phyloP scores from a whole-genome alignment of 495 filamentous ascomycete species.

The Chaetomidium leptoderma region DNA sequence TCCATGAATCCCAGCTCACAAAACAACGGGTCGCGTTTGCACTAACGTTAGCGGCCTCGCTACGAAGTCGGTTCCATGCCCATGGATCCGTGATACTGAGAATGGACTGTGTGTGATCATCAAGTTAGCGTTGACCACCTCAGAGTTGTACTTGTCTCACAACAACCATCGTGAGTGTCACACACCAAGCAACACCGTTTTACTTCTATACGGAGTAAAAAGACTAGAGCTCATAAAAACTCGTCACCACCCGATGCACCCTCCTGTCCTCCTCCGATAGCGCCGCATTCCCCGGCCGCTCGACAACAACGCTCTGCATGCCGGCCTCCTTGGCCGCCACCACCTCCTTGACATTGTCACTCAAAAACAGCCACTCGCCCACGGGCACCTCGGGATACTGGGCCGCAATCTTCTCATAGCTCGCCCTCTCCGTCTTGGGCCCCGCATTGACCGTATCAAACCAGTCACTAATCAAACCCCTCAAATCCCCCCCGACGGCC shows the following conservation, averaged over 20 bases:
- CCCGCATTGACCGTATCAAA: conserved; percentile 76
- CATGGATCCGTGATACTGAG: background rate
- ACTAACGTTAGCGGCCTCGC: background rate
- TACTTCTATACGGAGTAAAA: background rate
- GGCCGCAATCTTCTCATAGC: conserved; percentile 57
- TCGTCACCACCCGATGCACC: conserved; percentile 42
- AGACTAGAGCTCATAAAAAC: conserved; percentile 40
- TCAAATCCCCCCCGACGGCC: conserved; percentile 58
- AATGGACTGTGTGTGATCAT: background rate
- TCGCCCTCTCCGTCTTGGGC: conserved; percentile 55
- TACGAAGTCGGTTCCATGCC: background rate
- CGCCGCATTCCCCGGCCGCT: conserved; percentile 59
- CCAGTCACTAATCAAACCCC: conserved; percentile 51
- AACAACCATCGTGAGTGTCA: background rate
- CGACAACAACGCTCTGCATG: conserved; percentile 57
- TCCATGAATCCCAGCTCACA: background rate
- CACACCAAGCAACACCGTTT: background rate
- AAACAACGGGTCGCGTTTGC: background rate
- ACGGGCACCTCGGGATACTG: conserved; percentile 35
- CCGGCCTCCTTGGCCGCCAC: conserved; percentile 60
- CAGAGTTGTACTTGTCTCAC: background rate
- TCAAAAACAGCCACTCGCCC: conserved; percentile 60
- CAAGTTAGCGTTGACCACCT: background rate
- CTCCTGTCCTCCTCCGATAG: conserved; percentile 45
- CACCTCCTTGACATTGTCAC: conserved; percentile 67